phyloP scores from a whole-genome alignment of 2,329 filamentous ascomycete genomes.

The Didymella sp. region DNA sequence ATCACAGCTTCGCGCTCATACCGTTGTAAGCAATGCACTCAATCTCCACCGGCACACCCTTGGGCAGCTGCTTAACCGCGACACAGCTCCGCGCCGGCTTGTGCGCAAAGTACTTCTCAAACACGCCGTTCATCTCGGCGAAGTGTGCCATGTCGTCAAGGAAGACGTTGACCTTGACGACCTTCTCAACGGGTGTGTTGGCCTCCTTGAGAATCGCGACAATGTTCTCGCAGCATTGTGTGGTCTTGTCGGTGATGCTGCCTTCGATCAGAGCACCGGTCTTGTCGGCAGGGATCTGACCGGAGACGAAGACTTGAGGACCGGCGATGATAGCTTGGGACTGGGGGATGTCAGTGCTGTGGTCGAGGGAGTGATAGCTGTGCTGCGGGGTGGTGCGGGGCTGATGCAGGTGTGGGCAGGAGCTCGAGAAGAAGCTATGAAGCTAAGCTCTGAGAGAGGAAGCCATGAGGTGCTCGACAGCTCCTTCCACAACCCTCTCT shows the following conservation, averaged over 20 bases:
- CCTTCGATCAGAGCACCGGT: conserved; percentile 67
- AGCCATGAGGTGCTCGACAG: background rate
- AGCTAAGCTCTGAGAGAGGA: background rate
- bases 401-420: background rate
- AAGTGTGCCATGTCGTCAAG: conserved; percentile 91
- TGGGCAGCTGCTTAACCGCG: conserved; percentile 86
- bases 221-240: conserved; percentile 78
- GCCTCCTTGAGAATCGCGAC: conserved; percentile 82
- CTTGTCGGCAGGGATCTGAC: conserved; percentile 76
- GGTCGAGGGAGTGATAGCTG: background rate
- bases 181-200: conserved; percentile 76
- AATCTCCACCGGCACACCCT: conserved; percentile 87
- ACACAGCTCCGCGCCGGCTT: conserved; percentile 91
- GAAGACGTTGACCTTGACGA: conserved; percentile 86
- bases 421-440: background rate
- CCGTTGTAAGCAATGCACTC: conserved; percentile 75
- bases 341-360: conserved; percentile 29
- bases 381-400: background rate
- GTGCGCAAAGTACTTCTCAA: conserved; percentile 80
- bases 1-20: conserved; percentile 36
- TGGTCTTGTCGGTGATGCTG: conserved; percentile 72
- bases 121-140: conserved; percentile 83
- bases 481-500: background rate
- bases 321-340: conserved; percentile 70
- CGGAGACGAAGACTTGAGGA: conserved; percentile 73